Evolutionary conservation across 768 basidiomycete species (phyloP).

Genomic region (Saitozyma podzolica): DNA sequence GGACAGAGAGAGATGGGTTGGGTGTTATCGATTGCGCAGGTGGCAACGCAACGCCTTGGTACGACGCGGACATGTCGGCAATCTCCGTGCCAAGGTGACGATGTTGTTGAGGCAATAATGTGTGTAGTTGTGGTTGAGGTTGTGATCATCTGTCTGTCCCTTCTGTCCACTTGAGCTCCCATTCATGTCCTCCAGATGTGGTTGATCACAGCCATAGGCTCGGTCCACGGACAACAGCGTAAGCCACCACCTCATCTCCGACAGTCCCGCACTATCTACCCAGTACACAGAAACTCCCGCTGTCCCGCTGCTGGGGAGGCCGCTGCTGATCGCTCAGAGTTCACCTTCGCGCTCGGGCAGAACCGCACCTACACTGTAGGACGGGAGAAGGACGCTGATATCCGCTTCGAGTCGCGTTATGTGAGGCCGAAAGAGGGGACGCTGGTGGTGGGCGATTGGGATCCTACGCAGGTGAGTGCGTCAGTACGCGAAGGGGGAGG

Average conservation of each 20-base stretch:
- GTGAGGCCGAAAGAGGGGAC: conserved; percentile 32
- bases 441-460: conserved; percentile 37
- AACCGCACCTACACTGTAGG: conserved; percentile 35
- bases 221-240: conserved; percentile 36
- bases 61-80: too few relatives aligned
- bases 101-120: too few relatives aligned
- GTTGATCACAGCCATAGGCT: conserved; percentile 33
- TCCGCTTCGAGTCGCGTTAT: conserved; percentile 23
- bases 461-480: conserved; percentile 31
- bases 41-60: too few relatives aligned
- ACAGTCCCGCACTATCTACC: too few relatives aligned
- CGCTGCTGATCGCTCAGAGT: conserved; percentile 20
- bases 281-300: background rate
- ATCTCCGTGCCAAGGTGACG: too few relatives aligned
- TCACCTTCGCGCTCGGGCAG: conserved; percentile 41
- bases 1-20: too few relatives aligned
- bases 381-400: conserved; percentile 29
- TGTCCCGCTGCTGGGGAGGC: background rate
- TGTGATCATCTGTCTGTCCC: too few relatives aligned
- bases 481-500: background rate
- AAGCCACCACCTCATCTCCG: background rate
- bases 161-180: too few relatives aligned
- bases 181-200: conserved; percentile 20
- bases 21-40: too few relatives aligned
- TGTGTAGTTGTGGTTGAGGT: too few relatives aligned